These are phyloP conservation scores for Malassezia pachydermatis DNA, from an alignment of 1,284 basidiomycete species.

Conservation along the genomic window DNA sequence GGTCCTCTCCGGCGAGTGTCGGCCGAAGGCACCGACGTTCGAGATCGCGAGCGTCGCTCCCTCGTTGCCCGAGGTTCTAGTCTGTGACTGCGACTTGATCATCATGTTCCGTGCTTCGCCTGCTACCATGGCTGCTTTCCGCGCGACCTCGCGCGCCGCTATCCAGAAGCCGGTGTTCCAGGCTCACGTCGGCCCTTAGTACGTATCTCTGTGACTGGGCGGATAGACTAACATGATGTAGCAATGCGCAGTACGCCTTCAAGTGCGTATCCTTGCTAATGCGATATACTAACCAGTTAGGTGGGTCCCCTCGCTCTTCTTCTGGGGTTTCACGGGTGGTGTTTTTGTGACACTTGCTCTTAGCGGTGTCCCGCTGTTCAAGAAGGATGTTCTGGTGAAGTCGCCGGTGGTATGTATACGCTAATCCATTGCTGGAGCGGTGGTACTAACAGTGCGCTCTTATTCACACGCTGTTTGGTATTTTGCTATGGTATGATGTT, in stretches of 20 bases:
- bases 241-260: slow-evolving; percentile 10
- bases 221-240: background rate
- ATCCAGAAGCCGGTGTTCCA: slow-evolving; percentile 9
- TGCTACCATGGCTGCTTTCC: slow-evolving; percentile 9
- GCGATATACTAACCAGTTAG: slow-evolving; percentile 9
- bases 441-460: no score
- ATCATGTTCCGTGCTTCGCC: slow-evolving; percentile 19
- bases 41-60: background rate
- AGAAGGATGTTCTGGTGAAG: slow-evolving; percentile 16
- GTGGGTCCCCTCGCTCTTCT: slow-evolving; percentile 17
- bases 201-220: background rate
- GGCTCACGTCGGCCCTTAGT: slow-evolving; percentile 16
- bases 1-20: background rate
- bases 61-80: background rate
- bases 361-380: slow-evolving; percentile 18
- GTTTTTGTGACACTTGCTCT: slow-evolving; percentile 11
- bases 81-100: background rate
- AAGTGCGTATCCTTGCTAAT: slow-evolving; percentile 3
- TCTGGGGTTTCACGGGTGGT: slow-evolving; percentile 12
- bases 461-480: no score
- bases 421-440: no score
- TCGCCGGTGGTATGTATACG: slow-evolving; percentile 16
- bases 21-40: no score
- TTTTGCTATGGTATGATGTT: no score
- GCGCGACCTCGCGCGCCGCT: slow-evolving; percentile 8